These are phyloP conservation scores for Lentinula detonsa DNA, from an alignment of 768 basidiomycete genomes.

Conservation along the genomic window DNA sequence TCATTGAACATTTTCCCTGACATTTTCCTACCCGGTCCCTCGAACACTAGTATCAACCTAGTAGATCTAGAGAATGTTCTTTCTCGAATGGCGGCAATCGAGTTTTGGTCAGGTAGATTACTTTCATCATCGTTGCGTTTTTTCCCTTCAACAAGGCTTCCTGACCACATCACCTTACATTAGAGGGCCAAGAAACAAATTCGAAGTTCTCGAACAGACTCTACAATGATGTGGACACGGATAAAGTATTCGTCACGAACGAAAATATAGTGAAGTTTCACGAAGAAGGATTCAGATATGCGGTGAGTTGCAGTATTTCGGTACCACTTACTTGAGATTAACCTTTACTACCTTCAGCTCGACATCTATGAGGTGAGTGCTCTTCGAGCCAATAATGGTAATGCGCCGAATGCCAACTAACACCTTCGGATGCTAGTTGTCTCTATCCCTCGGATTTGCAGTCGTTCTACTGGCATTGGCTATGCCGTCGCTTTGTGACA, in stretches of 20 bases:
- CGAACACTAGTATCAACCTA: background rate
- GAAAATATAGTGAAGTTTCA: background rate
- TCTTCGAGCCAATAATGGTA: background rate
- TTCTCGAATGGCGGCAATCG: slow-evolving; percentile 2
- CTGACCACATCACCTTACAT: background rate
- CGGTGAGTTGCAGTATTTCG: background rate
- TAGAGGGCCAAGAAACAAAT: background rate
- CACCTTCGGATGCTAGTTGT: background rate
- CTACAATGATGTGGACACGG: background rate
- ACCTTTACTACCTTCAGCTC: background rate
- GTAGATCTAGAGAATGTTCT: slow-evolving; percentile 2
- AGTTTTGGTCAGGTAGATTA: background rate
- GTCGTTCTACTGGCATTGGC: background rate
- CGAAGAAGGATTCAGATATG: background rate
- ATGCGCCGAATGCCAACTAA: background rate
- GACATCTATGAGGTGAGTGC: background rate
- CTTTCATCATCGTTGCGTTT: background rate
- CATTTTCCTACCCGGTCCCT: background rate
- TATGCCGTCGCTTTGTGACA: background rate
- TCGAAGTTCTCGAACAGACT: background rate
- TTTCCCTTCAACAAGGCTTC: background rate
- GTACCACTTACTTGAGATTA: too few relatives aligned
- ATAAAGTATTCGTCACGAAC: background rate
- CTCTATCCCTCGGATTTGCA: background rate
- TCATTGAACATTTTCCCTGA: background rate